phyloP scores from a whole-genome alignment of 768 basidiomycete genomes.

The Podaxis sp. region DNA sequence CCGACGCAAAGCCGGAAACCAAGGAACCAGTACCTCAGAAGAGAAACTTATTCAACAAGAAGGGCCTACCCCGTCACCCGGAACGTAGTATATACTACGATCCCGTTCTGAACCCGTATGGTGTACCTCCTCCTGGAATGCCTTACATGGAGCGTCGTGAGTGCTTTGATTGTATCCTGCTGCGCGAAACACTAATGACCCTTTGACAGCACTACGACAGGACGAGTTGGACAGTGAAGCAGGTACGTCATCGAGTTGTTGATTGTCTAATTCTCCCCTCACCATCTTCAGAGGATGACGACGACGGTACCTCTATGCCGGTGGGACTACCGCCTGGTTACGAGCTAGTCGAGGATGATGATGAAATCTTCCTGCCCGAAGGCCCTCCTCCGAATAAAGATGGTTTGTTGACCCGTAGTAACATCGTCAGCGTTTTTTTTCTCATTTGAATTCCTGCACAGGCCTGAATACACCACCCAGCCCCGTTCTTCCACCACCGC shows the following conservation, averaged over 20 bases:
- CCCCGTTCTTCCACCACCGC: constrained; percentile 28
- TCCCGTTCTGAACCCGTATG: constrained; percentile 89
- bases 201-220: constrained; percentile 49
- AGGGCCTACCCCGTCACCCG: constrained; percentile 87
- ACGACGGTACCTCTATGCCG: constrained; percentile 68
- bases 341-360: constrained; percentile 59
- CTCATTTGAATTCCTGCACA: neutral
- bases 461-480: constrained; percentile 15
- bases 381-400: constrained; percentile 59
- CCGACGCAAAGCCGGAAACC: constrained; percentile 29
- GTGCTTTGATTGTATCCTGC: constrained; percentile 27
- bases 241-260: constrained; percentile 24
- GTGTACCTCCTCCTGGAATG: constrained; percentile 95
- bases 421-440: neutral
- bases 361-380: constrained; percentile 88
- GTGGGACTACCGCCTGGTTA: constrained; percentile 60
- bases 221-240: constrained; percentile 67
- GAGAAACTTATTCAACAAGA: constrained; percentile 75
- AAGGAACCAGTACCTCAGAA: constrained; percentile 46
- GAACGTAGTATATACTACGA: constrained; percentile 93
- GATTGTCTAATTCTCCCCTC: constrained; percentile 3
- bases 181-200: neutral
- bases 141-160: constrained; percentile 88
- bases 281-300: constrained; percentile 28
- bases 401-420: constrained; percentile 12